Percentiles rank a stretch among this genome's conserved stretches.
These are phyloP conservation scores for Rusavskia elegans DNA, from an alignment of 495 filamentous ascomycete genomes.

Conservation along the genomic window DNA sequence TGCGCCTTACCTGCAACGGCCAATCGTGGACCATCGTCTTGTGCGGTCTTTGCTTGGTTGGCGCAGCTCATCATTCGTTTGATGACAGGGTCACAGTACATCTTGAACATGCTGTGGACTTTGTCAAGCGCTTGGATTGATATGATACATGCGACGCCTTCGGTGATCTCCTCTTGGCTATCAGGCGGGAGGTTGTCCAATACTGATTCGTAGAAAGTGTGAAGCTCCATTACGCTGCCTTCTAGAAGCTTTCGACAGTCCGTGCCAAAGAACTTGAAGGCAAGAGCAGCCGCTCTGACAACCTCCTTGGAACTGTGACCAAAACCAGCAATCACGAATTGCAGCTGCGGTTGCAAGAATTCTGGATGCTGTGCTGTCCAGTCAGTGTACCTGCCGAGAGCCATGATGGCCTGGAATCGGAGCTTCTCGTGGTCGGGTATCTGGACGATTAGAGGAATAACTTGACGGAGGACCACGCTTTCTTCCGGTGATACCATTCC, in stretches of 20 bases:
- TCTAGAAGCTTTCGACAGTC: conserved; percentile 81
- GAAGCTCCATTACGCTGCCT: conserved; percentile 64
- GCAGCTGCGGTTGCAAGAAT: conserved; percentile 76
- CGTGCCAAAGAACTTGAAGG: conserved; percentile 90
- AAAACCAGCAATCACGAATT: conserved; percentile 88
- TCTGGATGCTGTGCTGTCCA: conserved; percentile 94
- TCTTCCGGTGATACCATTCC: conserved; percentile 90
- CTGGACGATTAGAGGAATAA: conserved; percentile 82
- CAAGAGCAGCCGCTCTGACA: conserved; percentile 74
- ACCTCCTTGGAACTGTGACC: conserved; percentile 73
- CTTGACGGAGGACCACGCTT: conserved; percentile 64
- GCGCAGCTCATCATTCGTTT: conserved; percentile 73
- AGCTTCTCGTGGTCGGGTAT: conserved; percentile 94
- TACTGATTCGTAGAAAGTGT: conserved; percentile 79
- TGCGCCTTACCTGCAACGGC: conserved; percentile 56
- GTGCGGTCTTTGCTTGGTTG: conserved; percentile 64
- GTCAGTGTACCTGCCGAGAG: conserved; percentile 87
- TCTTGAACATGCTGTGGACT: conserved; percentile 67
- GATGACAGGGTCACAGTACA: conserved; percentile 89
- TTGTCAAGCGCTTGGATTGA: conserved; percentile 68
- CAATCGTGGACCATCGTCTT: conserved; percentile 62
- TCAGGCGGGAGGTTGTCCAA: conserved; percentile 65
- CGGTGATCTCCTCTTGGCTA: conserved; percentile 91
- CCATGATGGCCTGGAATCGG: conserved; percentile 93
- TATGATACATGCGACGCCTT: conserved; percentile 83